A percentile compares a stretch with the other conserved stretches of the same genome.
Conservation (phyloP, 2,329 filamentous ascomycete genomes). For the Blumeria graminis region DNA sequence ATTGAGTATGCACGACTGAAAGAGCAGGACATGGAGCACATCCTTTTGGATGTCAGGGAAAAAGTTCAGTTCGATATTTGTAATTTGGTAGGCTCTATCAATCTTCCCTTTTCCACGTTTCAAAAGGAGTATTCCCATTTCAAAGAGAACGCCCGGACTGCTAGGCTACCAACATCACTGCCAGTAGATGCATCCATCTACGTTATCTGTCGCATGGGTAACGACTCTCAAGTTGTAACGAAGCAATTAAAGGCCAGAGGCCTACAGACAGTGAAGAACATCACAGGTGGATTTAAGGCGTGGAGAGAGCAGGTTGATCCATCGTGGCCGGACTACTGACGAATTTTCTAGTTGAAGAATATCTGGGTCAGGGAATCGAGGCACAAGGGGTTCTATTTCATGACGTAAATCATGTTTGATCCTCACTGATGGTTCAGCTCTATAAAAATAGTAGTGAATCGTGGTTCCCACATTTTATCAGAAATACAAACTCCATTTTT, state of each 20-base stretch:
- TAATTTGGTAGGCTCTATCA: slow-evolving; percentile 50
- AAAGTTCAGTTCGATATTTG: slow-evolving; percentile 67
- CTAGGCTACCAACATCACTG: slow-evolving; percentile 19
- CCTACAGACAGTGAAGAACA: slow-evolving; percentile 38
- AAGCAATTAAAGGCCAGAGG: slow-evolving; percentile 37
- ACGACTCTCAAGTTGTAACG: slow-evolving; percentile 52
- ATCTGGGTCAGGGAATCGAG: background rate
- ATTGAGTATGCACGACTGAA: slow-evolving; percentile 24
- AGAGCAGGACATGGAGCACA: slow-evolving; percentile 17
- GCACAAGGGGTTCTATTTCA: background rate
- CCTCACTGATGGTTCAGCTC: no score
- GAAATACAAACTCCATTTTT: no score
- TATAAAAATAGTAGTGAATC: no score
- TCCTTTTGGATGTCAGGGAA: slow-evolving; percentile 66
- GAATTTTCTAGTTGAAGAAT: slow-evolving; percentile 1
- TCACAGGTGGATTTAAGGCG: slow-evolving; percentile 44
- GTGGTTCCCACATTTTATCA: no score
- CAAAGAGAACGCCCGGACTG: slow-evolving; percentile 4
- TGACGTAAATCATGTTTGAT: no score
- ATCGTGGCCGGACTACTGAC: slow-evolving; percentile 29
- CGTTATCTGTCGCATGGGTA: slow-evolving; percentile 49
- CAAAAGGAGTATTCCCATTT: slow-evolving; percentile 6
- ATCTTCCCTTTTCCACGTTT: slow-evolving; percentile 40
- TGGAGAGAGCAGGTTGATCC: slow-evolving; percentile 47
- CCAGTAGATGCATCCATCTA: slow-evolving; percentile 32